These are phyloP conservation scores for Hortiboletus flavorubellus DNA, from an alignment of 768 basidiomycete genomes.

Conservation along the genomic window DNA sequence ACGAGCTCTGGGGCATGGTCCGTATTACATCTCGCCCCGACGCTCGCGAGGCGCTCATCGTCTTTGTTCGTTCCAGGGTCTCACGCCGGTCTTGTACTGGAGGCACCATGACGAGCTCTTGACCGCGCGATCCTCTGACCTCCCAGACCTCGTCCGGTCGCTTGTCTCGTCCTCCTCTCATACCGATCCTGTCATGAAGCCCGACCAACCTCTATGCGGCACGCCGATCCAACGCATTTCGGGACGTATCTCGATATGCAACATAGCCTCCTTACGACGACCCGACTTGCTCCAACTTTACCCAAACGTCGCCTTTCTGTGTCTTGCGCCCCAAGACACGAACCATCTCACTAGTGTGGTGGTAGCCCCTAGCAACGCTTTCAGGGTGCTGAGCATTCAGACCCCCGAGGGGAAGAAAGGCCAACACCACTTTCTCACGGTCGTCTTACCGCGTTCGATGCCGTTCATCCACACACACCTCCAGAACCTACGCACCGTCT, in stretches of 20 bases:
- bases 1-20: constrained; percentile 86
- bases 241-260: constrained; percentile 42
- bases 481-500: constrained; percentile 33
- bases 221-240: constrained; percentile 27
- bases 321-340: constrained; percentile 9
- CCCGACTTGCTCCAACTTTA: not conserved
- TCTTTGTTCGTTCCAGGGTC: constrained; percentile 45
- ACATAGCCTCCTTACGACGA: constrained; percentile 27
- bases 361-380: not conserved
- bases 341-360: not conserved
- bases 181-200: not conserved
- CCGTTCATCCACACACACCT: constrained; percentile 45
- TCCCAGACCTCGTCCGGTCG: constrained; percentile 36
- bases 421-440: constrained; percentile 45
- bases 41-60: not conserved
- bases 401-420: constrained; percentile 50
- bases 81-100: constrained; percentile 78
- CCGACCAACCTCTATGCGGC: not conserved
- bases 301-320: constrained; percentile 14
- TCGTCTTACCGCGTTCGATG: constrained; percentile 47
- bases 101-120: constrained; percentile 48
- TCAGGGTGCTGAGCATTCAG: constrained; percentile 23
- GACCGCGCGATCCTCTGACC: constrained; percentile 40
- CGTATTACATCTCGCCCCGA: constrained; percentile 10
- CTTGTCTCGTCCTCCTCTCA: constrained; percentile 8